Percentiles rank a stretch among this genome's conserved stretches.
Evolutionary conservation across 352 stramenopile genomes (phyloP).

Genomic region (Achlya hypogyna): DNA sequence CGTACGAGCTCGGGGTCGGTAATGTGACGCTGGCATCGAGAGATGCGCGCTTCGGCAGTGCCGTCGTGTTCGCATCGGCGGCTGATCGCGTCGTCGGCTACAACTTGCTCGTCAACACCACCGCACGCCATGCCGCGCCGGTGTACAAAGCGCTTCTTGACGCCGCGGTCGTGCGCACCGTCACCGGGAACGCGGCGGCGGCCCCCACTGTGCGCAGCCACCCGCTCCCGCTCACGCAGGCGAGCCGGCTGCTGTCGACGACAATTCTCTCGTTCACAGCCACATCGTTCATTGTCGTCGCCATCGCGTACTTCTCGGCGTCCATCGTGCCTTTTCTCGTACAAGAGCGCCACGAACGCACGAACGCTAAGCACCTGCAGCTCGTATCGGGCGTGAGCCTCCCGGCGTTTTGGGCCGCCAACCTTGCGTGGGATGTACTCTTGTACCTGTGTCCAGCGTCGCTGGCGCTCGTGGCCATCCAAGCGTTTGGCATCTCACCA

Average conservation of each 20-base stretch:
- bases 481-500: slow-evolving; percentile 35
- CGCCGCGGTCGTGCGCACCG: slow-evolving; percentile 48
- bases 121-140: slow-evolving; percentile 33
- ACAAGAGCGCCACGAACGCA: slow-evolving; percentile 83
- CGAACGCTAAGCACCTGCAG: slow-evolving; percentile 96
- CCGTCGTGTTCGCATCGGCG: slow-evolving; percentile 37
- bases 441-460: slow-evolving; percentile 81
- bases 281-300: slow-evolving; percentile 81
- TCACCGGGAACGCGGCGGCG: slow-evolving; percentile 20
- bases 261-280: slow-evolving; percentile 64
- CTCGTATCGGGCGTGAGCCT: slow-evolving; percentile 91
- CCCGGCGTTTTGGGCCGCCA: slow-evolving; percentile 93
- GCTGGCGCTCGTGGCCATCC: slow-evolving; percentile 36
- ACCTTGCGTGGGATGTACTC: slow-evolving; percentile 89
- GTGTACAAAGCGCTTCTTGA: slow-evolving; percentile 64
- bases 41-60: slow-evolving; percentile 39
- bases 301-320: slow-evolving; percentile 87
- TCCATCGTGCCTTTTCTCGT: slow-evolving; percentile 94
- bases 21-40: neutral
- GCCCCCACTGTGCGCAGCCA: slow-evolving; percentile 43
- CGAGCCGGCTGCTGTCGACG: slow-evolving; percentile 35
- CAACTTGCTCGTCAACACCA: slow-evolving; percentile 60
- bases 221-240: slow-evolving; percentile 38
- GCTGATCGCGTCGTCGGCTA: slow-evolving; percentile 43
- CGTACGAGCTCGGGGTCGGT: slow-evolving; percentile 42